These are phyloP conservation scores for Cercophora newfieldiana DNA, from an alignment of 495 filamentous ascomycete species.

Conservation along the genomic window DNA sequence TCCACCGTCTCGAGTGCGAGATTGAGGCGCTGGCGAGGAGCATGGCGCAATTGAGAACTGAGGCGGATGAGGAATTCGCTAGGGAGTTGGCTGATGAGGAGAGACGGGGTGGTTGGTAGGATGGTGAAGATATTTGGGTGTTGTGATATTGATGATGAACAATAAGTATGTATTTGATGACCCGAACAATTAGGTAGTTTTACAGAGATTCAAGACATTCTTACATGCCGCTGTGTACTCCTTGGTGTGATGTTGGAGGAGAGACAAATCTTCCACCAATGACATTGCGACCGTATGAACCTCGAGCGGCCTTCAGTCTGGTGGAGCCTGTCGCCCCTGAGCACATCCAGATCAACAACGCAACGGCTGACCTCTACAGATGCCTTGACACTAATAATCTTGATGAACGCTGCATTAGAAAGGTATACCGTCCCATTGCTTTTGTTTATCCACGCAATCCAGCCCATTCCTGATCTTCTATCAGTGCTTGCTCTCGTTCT, in stretches of 20 bases:
- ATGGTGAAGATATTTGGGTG: not conserved
- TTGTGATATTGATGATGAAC: not conserved
- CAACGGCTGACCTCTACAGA: too few species aligned
- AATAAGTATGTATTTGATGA: not conserved
- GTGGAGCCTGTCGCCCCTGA: too few species aligned
- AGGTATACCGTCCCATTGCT: not conserved
- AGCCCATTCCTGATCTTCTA: not conserved
- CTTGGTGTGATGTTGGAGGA: too few species aligned
- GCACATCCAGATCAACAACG: too few species aligned
- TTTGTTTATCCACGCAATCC: not conserved
- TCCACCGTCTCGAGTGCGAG: slow-evolving; percentile 28
- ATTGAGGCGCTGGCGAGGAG: slow-evolving; percentile 27
- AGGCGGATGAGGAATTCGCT: slow-evolving; percentile 40
- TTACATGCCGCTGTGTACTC: too few species aligned
- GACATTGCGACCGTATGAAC: too few species aligned
- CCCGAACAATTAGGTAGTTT: not conserved
- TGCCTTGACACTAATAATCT: not conserved
- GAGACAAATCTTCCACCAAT: too few species aligned
- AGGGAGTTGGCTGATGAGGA: slow-evolving; percentile 37
- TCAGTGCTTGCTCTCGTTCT: slow-evolving; percentile 61
- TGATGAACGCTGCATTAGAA: not conserved
- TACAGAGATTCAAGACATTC: too few species aligned
- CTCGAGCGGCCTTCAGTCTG: too few species aligned
- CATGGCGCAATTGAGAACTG: slow-evolving; percentile 27
- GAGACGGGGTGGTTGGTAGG: slow-evolving; percentile 22